A percentile compares a stretch with the other conserved stretches of the same genome.
These are phyloP conservation scores for Geotrichum bryndzae DNA, from an alignment of 1,139 yeast genomes.

Conservation along the genomic window DNA sequence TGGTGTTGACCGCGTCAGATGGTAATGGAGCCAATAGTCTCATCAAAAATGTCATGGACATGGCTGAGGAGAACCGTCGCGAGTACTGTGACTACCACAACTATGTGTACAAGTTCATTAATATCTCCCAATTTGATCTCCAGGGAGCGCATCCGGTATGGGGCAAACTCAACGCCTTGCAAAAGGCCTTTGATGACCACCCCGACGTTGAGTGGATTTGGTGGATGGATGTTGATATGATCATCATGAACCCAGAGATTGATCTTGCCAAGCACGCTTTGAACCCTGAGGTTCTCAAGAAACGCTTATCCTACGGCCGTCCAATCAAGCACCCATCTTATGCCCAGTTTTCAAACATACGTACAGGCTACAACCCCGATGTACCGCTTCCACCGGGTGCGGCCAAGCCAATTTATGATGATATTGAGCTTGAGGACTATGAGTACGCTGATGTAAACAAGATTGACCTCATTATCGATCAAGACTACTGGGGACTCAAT, in stretches of 20 bases:
- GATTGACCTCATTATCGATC: constrained; percentile 24
- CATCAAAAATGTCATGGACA: constrained; percentile 24
- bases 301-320: constrained; percentile 18
- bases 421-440: constrained; percentile 8
- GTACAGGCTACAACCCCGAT: constrained; percentile 14
- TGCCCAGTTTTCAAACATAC: constrained; percentile 9
- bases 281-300: constrained; percentile 22
- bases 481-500: constrained; percentile 25
- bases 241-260: constrained; percentile 24
- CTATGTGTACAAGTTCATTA: constrained; percentile 29
- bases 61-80: constrained; percentile 30
- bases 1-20: constrained; percentile 32
- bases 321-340: constrained; percentile 16
- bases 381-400: constrained; percentile 7
- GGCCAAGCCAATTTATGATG: constrained; percentile 1
- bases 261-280: constrained; percentile 24
- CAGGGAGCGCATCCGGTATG: constrained; percentile 21
- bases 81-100: constrained; percentile 33
- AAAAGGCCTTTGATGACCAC: constrained; percentile 23
- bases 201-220: constrained; percentile 29
- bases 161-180: constrained; percentile 25
- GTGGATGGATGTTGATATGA: constrained; percentile 28
- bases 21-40: constrained; percentile 26
- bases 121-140: constrained; percentile 23
- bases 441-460: constrained; percentile 17